These are phyloP conservation scores for Pleurotus citrinopileatus DNA, from an alignment of 768 basidiomycete species.

Conservation along the genomic window DNA sequence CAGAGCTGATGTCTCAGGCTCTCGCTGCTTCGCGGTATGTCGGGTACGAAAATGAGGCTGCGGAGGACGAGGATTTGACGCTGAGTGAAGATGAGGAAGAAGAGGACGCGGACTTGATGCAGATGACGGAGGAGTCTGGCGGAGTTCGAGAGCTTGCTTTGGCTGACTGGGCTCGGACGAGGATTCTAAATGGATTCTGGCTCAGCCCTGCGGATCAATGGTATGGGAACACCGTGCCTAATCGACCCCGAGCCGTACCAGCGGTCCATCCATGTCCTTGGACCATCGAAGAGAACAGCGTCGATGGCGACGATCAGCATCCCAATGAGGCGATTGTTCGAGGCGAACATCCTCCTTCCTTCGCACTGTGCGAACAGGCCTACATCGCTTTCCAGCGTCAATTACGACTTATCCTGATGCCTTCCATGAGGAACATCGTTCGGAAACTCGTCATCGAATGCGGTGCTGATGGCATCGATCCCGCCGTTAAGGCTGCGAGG, in stretches of 20 bases:
- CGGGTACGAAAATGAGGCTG: conserved; percentile 20
- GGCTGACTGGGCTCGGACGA: conserved; percentile 66
- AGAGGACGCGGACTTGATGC: conserved; percentile 38
- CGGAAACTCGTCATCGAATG: conserved; percentile 65
- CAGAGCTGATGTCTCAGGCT: conserved; percentile 65
- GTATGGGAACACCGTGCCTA: conserved; percentile 41
- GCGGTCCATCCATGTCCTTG: conserved; percentile 65
- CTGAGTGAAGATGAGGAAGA: conserved; percentile 30
- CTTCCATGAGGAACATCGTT: conserved; percentile 69
- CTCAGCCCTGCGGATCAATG: conserved; percentile 70
- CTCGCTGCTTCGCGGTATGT: conserved; percentile 43
- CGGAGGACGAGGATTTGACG: conserved; percentile 26
- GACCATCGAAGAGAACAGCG: conserved; percentile 33
- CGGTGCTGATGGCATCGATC: conserved; percentile 38
- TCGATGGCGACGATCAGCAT: conserved; percentile 37
- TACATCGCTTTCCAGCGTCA: conserved; percentile 57
- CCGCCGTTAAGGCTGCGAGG: conserved; percentile 49
- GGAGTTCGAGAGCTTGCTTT: conserved; percentile 55
- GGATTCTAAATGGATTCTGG: conserved; percentile 78
- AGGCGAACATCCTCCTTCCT: conserved; percentile 58
- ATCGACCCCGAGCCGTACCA: conserved; percentile 31
- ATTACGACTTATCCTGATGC: conserved; percentile 56
- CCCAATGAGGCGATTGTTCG: conserved; percentile 46
- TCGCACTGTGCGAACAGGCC: conserved; percentile 59
- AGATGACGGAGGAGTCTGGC: conserved; percentile 35